Base-by-base conservation (phyloP, 2,329 filamentous ascomycete species). In the Fusarium citri region DNA sequence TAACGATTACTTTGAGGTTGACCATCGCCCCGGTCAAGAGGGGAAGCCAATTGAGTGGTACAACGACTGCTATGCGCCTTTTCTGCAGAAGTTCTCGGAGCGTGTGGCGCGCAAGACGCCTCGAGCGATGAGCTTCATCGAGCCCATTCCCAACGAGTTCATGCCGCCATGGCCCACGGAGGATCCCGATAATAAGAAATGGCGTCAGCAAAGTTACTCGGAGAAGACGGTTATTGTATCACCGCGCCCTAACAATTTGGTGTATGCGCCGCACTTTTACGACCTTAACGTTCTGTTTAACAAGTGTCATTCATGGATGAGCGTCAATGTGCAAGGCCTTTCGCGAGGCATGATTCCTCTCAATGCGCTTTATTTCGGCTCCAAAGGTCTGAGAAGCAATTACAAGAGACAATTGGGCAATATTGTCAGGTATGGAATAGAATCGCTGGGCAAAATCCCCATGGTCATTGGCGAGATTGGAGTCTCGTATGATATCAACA, bases 211-310 rank as follows among this genome's bases (percentile, higher is more conserved):
- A 26, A 69, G 47, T 4, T 78, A 79, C 53, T 74, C 75, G 26
- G 75, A 68, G 40, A 73, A 71, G 31, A 78, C 73, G 0, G 65
- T 76, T 34, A 75, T 80, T 8, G 63, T 72, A 4, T 65, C 72
- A 10, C 64, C 66, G 14, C 76, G 75, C 14, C 80, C 76, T 3
- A 48, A 41, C 14, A 80, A 78, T 64, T 65, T 83, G n/a, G 79
- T 82, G 15, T 83, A 81, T 49, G 79, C 81, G 0, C 81, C 81
- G 8, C 81, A 83, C 61, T 83, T 82, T 61, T 83, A 83, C 60
- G 81, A 83, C 42, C 76, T 83, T 20, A 81, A 82, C 37, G 81
- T 81, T 0, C 61, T 83, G 2, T 83, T 80, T 60, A 78, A 74
- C 66, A 80, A 80, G 50, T 65, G 70, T 20, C 79, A 80, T 53